Base-by-base conservation (phyloP, 257 asterid genomes). In the Solanum gandarillasii region DNA sequence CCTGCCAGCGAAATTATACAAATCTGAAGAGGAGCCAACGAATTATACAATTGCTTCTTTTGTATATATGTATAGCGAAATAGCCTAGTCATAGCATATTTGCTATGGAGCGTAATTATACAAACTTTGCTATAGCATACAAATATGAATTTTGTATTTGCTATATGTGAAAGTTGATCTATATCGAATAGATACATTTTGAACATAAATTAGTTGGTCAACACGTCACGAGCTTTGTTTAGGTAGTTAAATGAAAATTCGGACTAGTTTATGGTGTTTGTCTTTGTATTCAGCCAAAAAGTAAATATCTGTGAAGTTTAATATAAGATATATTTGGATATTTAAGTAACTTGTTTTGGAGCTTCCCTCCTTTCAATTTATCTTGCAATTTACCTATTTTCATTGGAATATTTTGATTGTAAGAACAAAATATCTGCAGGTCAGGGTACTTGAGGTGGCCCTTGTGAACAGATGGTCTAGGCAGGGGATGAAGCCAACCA, bases 391-490 rank as follows among this genome's bases (percentile, higher is more conserved):
- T 81, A 46, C 16, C 68, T 81, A 4, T 9, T 46, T 81, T 81
- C 18, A 5, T 81, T 29, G 85, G 39, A 46, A 9, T 7, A 10
- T 46, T 29, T 79, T 46, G 39, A 79, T 79, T 43, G 16, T 7
- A 43, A 41, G 85, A 43, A 46, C 14, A 79, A 60, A 91, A 87
- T 88, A 31, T 87, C 83, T 88, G 85, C 97, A 97, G 99, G 97
- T 97, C 87, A 95, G 98, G 92, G 86, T 90, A 91, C 88, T 97
- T 39, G 99, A 97, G 89, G 90, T 90, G 87, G 95, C 93, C 83
- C 86, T 97, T 87, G 92, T 95, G 27, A 90, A 90, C 46, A 92
- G 87, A 62, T 95, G 98, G 98, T 90, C 91, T 21, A 92, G 83
- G 18, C 89, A 91, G 73, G 98, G 96, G 76, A n/a, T 93, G 89